Conservation (phyloP, 768 basidiomycete species). For the Artomyces pyxidatus region DNA sequence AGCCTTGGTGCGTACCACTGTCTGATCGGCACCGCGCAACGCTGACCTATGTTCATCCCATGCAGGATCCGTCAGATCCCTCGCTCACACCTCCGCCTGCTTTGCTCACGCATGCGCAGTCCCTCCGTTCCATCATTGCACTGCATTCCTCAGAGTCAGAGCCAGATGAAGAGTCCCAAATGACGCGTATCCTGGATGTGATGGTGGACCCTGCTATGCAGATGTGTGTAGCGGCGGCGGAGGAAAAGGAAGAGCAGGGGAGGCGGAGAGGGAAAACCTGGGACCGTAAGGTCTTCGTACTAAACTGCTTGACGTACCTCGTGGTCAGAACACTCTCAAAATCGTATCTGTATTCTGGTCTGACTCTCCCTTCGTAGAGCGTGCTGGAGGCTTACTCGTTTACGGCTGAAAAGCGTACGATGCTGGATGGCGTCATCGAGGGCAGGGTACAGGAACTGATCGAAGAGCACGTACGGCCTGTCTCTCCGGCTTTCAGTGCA, state of each 20-base stretch:
- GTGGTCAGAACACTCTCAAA: slow-evolving; percentile 42
- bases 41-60: background rate
- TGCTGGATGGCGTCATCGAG: slow-evolving; percentile 55
- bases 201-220: slow-evolving; percentile 80
- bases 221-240: slow-evolving; percentile 61
- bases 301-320: slow-evolving; percentile 82
- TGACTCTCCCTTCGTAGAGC: too few relatives aligned
- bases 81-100: slow-evolving; percentile 65
- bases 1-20: slow-evolving; percentile 37
- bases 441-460: slow-evolving; percentile 55
- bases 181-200: slow-evolving; percentile 71
- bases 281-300: slow-evolving; percentile 76
- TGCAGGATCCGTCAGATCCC: slow-evolving; percentile 59
- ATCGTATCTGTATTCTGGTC: too few relatives aligned
- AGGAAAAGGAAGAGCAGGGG: slow-evolving; percentile 64
- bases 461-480: slow-evolving; percentile 69
- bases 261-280: slow-evolving; percentile 47
- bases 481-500: background rate
- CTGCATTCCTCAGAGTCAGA: slow-evolving; percentile 38
- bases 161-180: slow-evolving; percentile 23
- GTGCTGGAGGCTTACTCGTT: slow-evolving; percentile 64
- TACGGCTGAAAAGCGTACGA: slow-evolving; percentile 48
- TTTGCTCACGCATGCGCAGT: slow-evolving; percentile 76
- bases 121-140: slow-evolving; percentile 75
- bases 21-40: background rate